Evolutionary conservation across 441 rosid species (phyloP).

Genomic region (Erodium trifolium): DNA sequence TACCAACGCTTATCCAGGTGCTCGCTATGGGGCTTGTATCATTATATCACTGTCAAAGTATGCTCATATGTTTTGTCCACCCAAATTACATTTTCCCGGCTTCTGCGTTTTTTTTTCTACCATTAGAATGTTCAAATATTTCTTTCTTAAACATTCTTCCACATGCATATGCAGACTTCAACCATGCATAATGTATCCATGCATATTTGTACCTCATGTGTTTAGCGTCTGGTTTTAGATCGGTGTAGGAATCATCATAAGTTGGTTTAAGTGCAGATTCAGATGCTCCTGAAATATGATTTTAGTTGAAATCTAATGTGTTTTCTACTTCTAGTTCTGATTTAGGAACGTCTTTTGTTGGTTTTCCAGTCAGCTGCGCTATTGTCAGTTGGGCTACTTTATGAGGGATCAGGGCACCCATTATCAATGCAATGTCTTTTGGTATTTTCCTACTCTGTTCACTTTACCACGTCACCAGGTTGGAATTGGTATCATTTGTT

Average conservation of each 20-base stretch:
- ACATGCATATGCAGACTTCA: too few species aligned
- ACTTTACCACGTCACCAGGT: not conserved
- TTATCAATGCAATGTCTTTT: slow-evolving; percentile 79
- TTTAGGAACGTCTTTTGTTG: slow-evolving; percentile 11
- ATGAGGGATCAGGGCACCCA: slow-evolving; percentile 93
- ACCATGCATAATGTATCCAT: too few species aligned
- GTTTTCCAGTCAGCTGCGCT: slow-evolving; percentile 80
- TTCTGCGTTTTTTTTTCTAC: not conserved
- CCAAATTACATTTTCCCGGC: not conserved
- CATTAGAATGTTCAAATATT: not conserved
- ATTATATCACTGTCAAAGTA: slow-evolving; percentile 3
- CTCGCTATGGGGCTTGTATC: slow-evolving; percentile 3
- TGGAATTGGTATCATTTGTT: slow-evolving; percentile 14
- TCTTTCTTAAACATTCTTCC: too few species aligned
- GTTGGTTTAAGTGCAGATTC: not conserved
- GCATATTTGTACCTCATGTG: not conserved
- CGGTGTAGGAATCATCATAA: not conserved
- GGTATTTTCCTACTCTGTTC: slow-evolving; percentile 35
- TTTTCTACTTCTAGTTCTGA: slow-evolving; percentile 9
- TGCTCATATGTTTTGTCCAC: not conserved
- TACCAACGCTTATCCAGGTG: slow-evolving; percentile 94
- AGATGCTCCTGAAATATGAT: not conserved
- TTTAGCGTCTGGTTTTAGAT: slow-evolving; percentile 7
- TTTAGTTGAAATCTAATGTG: not conserved
- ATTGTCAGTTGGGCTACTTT: slow-evolving; percentile 86